A percentile compares a stretch with the other conserved stretches of the same genome.
Evolutionary conservation across 306 rosid species (phyloP).

Genomic region (Prunus mume): DNA sequence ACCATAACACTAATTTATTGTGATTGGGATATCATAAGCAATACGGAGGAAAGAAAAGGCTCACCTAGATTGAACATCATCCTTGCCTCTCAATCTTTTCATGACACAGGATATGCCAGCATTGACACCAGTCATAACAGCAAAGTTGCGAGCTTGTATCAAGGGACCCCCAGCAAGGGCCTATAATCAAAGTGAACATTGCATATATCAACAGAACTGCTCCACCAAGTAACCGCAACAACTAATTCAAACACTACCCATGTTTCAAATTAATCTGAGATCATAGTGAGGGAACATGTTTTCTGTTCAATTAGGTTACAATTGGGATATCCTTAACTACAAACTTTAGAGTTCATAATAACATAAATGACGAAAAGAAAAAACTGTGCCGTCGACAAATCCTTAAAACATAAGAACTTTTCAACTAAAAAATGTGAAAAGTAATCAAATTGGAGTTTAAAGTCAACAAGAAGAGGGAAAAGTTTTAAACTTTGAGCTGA

Average conservation of each 20-base stretch:
- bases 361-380: not conserved
- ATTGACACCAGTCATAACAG: conserved; percentile 95
- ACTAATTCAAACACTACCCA: not conserved
- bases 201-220: not conserved
- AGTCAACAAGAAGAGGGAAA: not conserved
- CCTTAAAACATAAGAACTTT: not conserved
- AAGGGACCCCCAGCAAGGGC: conserved; percentile 97
- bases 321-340: not conserved
- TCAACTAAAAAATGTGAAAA: not conserved
- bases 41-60: conserved; percentile 6
- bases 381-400: not conserved
- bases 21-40: not conserved
- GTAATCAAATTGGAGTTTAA: not conserved
- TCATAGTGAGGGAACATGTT: not conserved
- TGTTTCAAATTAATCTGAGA: not conserved
- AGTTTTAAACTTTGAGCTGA: not conserved
- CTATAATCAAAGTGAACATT: conserved; percentile 34
- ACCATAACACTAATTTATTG: not conserved
- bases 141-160: conserved; percentile 92
- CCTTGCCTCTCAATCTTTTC: conserved; percentile 95
- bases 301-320: not conserved
- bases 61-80: conserved; percentile 89
- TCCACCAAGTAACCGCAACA: not conserved
- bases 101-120: conserved; percentile 90
- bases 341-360: not conserved